Percentiles rank a stretch among this genome's conserved stretches.
phyloP scores from a whole-genome alignment of 345 rosid genomes.

The Litchi chinensis region DNA sequence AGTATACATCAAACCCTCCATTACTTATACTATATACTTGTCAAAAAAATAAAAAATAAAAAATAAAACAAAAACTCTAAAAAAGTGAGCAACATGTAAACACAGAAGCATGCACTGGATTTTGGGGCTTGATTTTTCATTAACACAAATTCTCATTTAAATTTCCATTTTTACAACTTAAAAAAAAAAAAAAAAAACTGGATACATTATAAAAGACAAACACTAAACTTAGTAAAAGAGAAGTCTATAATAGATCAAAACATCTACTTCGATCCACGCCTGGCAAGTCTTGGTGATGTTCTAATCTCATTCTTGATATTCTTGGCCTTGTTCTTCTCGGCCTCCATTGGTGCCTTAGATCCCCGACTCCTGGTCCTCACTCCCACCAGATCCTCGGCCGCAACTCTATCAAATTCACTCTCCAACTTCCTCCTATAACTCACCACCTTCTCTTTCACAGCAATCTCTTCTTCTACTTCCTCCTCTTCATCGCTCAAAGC shows the following conservation, averaged over 20 bases:
- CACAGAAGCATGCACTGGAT: not conserved
- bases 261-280: conserved; percentile 21
- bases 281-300: conserved; percentile 66
- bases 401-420: conserved; percentile 78
- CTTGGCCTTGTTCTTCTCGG: conserved; percentile 18
- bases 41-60: too few relatives aligned
- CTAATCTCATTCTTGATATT: conserved; percentile 30
- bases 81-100: not conserved
- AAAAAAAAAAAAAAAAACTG: too few relatives aligned
- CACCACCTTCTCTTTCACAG: not conserved
- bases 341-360: conserved; percentile 15
- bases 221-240: too few relatives aligned
- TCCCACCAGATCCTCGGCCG: conserved; percentile 23
- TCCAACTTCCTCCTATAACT: conserved; percentile 38
- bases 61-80: too few relatives aligned
- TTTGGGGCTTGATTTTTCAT: not conserved
- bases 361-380: conserved; percentile 17
- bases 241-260: not conserved
- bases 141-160: not conserved
- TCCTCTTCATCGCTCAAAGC: conserved; percentile 42
- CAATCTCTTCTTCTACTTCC: conserved; percentile 21
- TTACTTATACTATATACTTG: too few relatives aligned
- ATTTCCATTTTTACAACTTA: not conserved
- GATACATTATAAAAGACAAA: not conserved
- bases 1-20: too few relatives aligned